phyloP scores from a whole-genome alignment of 768 basidiomycete species.

The Lactifluus rugatus region DNA sequence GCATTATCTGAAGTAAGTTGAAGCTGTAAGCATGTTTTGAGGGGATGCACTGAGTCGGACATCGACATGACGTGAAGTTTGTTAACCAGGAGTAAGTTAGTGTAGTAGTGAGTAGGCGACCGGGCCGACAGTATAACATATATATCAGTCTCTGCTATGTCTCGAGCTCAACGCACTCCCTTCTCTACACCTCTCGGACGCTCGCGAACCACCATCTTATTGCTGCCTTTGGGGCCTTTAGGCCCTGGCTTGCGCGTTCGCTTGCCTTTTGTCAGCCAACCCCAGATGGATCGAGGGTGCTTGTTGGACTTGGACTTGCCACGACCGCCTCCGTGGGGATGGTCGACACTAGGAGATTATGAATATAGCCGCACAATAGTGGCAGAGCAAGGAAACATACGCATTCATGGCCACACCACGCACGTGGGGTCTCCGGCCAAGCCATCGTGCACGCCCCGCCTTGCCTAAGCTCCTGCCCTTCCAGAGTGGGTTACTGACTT shows the following conservation, averaged over 20 bases:
- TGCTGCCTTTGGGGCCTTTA: conserved; percentile 81
- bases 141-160: neutral
- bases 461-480: conserved; percentile 80
- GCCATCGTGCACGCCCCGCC: conserved; percentile 81
- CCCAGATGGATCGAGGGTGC: conserved; percentile 86
- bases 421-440: conserved; percentile 75
- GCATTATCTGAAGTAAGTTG: conserved; percentile 63
- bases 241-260: conserved; percentile 89
- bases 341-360: conserved; percentile 52
- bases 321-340: conserved; percentile 96
- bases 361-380: neutral
- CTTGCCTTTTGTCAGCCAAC: conserved; percentile 86
- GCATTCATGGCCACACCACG: conserved; percentile 98
- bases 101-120: neutral
- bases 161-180: conserved; percentile 20
- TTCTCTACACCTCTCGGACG: conserved; percentile 66
- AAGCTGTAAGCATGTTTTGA: conserved; percentile 57
- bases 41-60: conserved; percentile 31
- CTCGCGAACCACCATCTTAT: conserved; percentile 83
- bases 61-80: neutral
- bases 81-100: neutral
- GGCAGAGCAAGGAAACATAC: conserved; percentile 32
- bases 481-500: conserved; percentile 86
- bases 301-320: conserved; percentile 97
- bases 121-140: conserved; percentile 1